Base-by-base conservation (phyloP, 768 basidiomycete species). In the Filobasidium wieringae region DNA sequence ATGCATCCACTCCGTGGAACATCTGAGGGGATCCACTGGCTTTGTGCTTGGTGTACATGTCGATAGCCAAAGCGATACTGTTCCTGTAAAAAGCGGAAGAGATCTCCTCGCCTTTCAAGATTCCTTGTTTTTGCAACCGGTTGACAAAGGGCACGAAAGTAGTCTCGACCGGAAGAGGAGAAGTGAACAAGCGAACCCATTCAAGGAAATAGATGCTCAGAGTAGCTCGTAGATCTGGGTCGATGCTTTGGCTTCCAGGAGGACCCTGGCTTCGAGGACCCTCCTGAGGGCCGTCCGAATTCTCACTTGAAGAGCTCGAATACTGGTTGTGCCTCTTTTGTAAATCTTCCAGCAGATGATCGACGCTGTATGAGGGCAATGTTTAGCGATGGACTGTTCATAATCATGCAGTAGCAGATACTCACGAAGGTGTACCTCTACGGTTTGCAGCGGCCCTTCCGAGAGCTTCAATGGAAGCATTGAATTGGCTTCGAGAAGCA, bases 61-160 rank as follows among this genome's bases (percentile, higher is more conserved):
- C 87, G 71, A 97, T 85, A 63, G 90, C 88, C 32, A 89, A 84
- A 74, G 96, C 92, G 57, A 90, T 87, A 69, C 92, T 96, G 37
- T 96, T 92, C 9, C 95, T 83, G 82, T 97, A 99, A 80, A 99
- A 99, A 69, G 96, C 88, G 3, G 89, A 91, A 4, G 95, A 96
- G 8, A 89, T 80, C 61, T 99, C 92, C 69, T 99, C 95, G 31
- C 88, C 85, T 68, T 90, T 92, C 66, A 99, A 77, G 59, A 99
- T 92, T 51, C 91, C 92, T 76, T 96, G 89, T 74, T 92, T 92
- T 43, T 89, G 92, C 55, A 99, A 79, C 68, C 91, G 86, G n/a
- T 88, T 92, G 74, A 97, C 93, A 76, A 91, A 97, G 4, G 87
- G 84, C 62, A 97, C 86, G 68, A 99, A 99, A 43, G 84, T 86